Conservation (phyloP, 495 filamentous ascomycete species). For the Podospora comata region DNA sequence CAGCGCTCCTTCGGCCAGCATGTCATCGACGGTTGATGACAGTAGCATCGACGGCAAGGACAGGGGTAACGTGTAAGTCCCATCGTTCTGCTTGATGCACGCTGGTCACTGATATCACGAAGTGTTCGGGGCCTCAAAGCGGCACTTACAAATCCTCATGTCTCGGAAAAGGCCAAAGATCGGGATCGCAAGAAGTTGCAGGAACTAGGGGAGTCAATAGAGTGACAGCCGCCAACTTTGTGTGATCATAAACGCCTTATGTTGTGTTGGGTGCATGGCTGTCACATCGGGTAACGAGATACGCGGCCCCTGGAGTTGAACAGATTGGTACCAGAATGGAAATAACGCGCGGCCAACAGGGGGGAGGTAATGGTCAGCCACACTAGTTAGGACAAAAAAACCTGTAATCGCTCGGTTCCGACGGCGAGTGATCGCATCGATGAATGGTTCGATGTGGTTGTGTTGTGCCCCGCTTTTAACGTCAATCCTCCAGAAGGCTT, state of each 20-base stretch:
- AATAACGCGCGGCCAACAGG: background rate
- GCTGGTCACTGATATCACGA: background rate
- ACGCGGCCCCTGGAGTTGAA: background rate
- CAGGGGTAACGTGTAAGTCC: slow-evolving; percentile 24
- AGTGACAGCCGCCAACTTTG: slow-evolving; percentile 3
- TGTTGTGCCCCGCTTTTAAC: background rate
- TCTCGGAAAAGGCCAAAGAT: slow-evolving; percentile 32
- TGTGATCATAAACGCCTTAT: background rate
- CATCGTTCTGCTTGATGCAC: background rate
- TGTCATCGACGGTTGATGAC: background rate
- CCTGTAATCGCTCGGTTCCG: background rate
- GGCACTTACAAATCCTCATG: slow-evolving; percentile 25
- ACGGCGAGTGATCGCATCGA: background rate
- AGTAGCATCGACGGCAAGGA: slow-evolving; percentile 20
- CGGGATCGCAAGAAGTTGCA: slow-evolving; percentile 30
- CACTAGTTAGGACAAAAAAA: background rate
- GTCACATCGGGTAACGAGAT: background rate
- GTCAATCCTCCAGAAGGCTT: background rate
- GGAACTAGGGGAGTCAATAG: slow-evolving; percentile 26
- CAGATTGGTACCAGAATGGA: background rate
- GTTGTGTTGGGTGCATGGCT: background rate
- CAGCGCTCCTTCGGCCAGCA: background rate
- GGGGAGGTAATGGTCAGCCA: background rate
- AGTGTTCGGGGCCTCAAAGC: slow-evolving; percentile 26
- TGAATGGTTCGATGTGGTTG: background rate